phyloP scores from a whole-genome alignment of 1,139 yeast genomes.

The Suhomyces terraborum region DNA sequence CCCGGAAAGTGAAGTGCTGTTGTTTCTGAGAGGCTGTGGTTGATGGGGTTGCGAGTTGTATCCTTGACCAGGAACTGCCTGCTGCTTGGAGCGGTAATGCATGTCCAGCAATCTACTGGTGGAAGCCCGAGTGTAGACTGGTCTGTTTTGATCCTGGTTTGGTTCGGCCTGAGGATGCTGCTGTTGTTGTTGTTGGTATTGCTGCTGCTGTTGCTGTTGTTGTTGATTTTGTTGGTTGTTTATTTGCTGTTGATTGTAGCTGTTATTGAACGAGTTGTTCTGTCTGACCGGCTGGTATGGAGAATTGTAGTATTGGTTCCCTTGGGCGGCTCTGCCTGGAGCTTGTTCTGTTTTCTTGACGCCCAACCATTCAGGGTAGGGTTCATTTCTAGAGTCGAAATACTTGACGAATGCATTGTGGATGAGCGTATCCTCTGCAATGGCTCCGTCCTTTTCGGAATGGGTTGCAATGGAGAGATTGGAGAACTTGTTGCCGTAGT shows the following conservation, averaged over 20 bases:
- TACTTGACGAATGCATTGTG: slow-evolving; percentile 49
- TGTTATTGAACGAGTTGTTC: slow-evolving; percentile 25
- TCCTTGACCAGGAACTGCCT: slow-evolving; percentile 40
- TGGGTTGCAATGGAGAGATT: slow-evolving; percentile 33
- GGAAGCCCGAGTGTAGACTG: slow-evolving; percentile 35
- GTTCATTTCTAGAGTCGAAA: slow-evolving; percentile 34
- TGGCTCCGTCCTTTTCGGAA: slow-evolving; percentile 42
- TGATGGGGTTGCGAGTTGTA: slow-evolving; percentile 28
- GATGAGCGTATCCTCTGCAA: slow-evolving; percentile 44
- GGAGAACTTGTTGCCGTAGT: slow-evolving; percentile 38
- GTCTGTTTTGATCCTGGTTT: slow-evolving; percentile 7
- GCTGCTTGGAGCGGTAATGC: slow-evolving; percentile 48
- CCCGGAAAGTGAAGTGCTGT: slow-evolving; percentile 32
- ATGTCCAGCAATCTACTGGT: slow-evolving; percentile 44
- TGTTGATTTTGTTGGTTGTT: slow-evolving; percentile 16
- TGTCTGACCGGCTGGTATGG: slow-evolving; percentile 31
- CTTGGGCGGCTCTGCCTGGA: slow-evolving; percentile 3
- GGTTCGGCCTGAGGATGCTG: background rate
- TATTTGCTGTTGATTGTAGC: slow-evolving; percentile 22
- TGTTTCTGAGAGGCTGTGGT: slow-evolving; percentile 29
- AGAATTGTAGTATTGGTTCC: slow-evolving; percentile 13
- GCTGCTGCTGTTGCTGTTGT: slow-evolving; percentile 14
- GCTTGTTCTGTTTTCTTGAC: slow-evolving; percentile 18
- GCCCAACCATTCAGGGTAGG: slow-evolving; percentile 52
- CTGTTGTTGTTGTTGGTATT: slow-evolving; percentile 6